phyloP scores from a whole-genome alignment of 108 stramenopile genomes.

The Stephanodiscus triporus region DNA sequence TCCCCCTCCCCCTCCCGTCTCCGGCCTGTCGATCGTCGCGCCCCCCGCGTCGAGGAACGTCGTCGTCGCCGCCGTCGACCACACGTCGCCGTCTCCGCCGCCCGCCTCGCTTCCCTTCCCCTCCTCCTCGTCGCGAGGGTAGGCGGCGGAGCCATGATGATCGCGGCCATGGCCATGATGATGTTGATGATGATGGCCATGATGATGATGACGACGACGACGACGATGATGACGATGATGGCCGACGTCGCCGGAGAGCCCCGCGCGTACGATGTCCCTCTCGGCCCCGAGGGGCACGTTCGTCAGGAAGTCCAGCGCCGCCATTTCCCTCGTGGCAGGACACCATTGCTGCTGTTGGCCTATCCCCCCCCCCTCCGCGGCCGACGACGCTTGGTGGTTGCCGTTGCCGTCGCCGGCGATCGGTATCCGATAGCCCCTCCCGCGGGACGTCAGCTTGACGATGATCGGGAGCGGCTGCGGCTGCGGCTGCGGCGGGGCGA shows the following conservation, averaged over 20 bases:
- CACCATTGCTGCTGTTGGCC: not conserved
- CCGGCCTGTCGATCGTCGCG: no score
- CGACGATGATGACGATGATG: no score
- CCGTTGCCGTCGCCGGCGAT: slow-evolving; percentile 37
- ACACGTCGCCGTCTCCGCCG: not conserved
- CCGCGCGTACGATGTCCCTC: slow-evolving; percentile 64
- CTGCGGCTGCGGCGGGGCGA: not conserved
- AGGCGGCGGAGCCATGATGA: no score
- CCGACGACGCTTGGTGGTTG: no score
- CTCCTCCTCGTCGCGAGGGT: slow-evolving; percentile 13
- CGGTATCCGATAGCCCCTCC: slow-evolving; percentile 42
- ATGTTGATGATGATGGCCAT: slow-evolving; percentile 2
- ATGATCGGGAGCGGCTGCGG: not conserved
- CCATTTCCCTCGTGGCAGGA: slow-evolving; percentile 77
- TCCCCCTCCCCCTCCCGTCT: no score
- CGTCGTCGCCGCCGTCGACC: no score
- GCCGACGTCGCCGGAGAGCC: slow-evolving; percentile 42
- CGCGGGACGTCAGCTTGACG: slow-evolving; percentile 42
- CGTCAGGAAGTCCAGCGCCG: slow-evolving; percentile 85
- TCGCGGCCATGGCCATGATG: no score
- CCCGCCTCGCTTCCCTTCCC: slow-evolving; percentile 9
- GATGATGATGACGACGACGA: slow-evolving; percentile 10
- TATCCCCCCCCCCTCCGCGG: not conserved
- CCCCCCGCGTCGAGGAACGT: no score
- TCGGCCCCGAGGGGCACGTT: slow-evolving; percentile 75